A percentile compares a stretch with the other conserved stretches of the same genome.
phyloP scores from a whole-genome alignment of 768 basidiomycete species.

The Scleroderma bovista region DNA sequence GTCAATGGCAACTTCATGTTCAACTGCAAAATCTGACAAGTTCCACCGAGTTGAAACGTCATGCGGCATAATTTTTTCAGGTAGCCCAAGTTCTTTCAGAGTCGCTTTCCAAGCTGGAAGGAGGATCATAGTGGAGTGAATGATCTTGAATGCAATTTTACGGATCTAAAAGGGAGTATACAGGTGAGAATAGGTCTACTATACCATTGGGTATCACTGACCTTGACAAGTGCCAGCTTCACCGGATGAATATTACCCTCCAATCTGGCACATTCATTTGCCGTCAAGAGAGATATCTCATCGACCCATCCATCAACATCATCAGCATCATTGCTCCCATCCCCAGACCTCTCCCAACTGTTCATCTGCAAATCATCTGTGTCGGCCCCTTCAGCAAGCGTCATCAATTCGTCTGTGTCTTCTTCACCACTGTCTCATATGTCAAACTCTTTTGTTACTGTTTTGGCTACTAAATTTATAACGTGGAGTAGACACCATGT shows the following conservation, averaged over 20 bases:
- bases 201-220: neutral
- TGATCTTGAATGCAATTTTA: slow-evolving; percentile 15
- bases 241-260: neutral
- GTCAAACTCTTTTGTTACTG: neutral
- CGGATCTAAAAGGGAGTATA: slow-evolving; percentile 10
- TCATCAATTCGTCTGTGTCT: too few species aligned
- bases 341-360: neutral
- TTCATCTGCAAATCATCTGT: neutral
- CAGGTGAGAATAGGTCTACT: neutral
- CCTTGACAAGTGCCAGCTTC: slow-evolving; percentile 3
- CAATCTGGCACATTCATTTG: slow-evolving; percentile 12
- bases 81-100: neutral
- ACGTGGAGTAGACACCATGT: neutral
- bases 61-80: slow-evolving; percentile 6
- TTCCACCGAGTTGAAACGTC: slow-evolving; percentile 27
- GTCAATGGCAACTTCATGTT: neutral
- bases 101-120: slow-evolving; percentile 15
- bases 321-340: neutral
- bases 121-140: slow-evolving; percentile 15
- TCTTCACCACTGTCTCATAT: neutral
- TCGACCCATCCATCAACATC: slow-evolving; percentile 14
- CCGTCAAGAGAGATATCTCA: slow-evolving; percentile 10
- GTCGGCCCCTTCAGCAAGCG: too few species aligned
- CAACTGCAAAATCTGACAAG: neutral
- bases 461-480: neutral